phyloP scores from a whole-genome alignment of 2,329 filamentous ascomycete species.

The Teratosphaeria nubilosa region DNA sequence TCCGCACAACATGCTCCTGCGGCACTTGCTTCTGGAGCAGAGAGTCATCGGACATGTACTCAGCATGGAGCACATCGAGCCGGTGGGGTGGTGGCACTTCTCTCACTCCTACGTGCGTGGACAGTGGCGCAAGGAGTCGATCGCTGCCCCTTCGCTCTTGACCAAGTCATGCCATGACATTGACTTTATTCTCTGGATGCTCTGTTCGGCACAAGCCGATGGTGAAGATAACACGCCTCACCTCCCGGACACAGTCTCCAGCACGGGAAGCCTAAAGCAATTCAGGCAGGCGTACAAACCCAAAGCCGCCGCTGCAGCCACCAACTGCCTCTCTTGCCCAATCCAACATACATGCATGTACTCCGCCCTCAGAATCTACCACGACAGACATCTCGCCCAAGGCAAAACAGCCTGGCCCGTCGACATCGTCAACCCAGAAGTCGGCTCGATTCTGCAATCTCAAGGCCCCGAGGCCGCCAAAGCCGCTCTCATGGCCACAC shows the following conservation, averaged over 20 bases:
- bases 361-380: conserved; percentile 74
- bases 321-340: conserved; percentile 77
- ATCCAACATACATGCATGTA: conserved; percentile 69
- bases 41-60: conserved; percentile 72
- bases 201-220: conserved; percentile 50
- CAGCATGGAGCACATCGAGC: conserved; percentile 84
- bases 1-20: conserved; percentile 79
- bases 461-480: conserved; percentile 41
- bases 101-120: conserved; percentile 82
- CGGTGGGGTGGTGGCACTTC: conserved; percentile 95
- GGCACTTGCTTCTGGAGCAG: conserved; percentile 65
- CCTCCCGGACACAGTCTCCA: conserved; percentile 65
- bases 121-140: conserved; percentile 80
- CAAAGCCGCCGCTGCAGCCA: conserved; percentile 58
- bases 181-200: conserved; percentile 82
- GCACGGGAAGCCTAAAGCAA: conserved; percentile 64
- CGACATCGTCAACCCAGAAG: conserved; percentile 81
- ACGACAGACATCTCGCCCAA: conserved; percentile 55
- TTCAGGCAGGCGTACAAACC: conserved; percentile 73
- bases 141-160: conserved; percentile 68
- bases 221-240: conserved; percentile 41
- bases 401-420: conserved; percentile 70
- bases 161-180: conserved; percentile 97
- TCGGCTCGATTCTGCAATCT: conserved; percentile 59
- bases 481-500: conserved; percentile 36